Evolutionary conservation across 495 filamentous ascomycete genomes (phyloP).

Genomic region (Neurospora tetrasperma): DNA sequence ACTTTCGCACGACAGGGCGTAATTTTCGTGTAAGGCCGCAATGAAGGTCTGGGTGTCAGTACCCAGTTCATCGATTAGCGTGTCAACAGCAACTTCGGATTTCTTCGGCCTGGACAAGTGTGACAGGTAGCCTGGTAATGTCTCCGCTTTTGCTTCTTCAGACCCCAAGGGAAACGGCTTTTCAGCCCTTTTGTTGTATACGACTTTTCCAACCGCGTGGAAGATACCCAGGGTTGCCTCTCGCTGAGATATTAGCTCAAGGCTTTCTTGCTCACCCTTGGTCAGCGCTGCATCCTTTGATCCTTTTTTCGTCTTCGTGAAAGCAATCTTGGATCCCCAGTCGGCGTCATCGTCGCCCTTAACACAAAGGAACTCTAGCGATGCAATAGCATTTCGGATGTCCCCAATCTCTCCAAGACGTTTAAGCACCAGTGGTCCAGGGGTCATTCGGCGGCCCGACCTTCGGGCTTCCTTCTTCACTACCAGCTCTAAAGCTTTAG

Average conservation of each 20-base stretch:
- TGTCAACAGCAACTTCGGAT: conserved; percentile 62
- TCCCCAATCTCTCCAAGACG: conserved; percentile 75
- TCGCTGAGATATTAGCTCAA: conserved; percentile 68
- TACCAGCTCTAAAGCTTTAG: conserved; percentile 69
- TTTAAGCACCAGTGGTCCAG: conserved; percentile 61
- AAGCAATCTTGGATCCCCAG: conserved; percentile 57
- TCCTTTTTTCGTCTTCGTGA: conserved; percentile 50
- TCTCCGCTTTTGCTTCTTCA: conserved; percentile 30
- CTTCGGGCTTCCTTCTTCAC: conserved; percentile 69
- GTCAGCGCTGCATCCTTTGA: conserved; percentile 49
- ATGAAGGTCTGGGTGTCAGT: conserved; percentile 85
- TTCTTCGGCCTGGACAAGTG: conserved; percentile 51
- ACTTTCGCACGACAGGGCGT: conserved; percentile 67
- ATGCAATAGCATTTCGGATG: conserved; percentile 79
- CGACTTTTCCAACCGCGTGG: conserved; percentile 88
- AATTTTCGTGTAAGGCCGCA: conserved; percentile 92
- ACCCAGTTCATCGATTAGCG: conserved; percentile 76
- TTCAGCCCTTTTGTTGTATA: conserved; percentile 79
- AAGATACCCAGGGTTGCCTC: conserved; percentile 87
- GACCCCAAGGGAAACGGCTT: conserved; percentile 17
- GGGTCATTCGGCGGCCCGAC: conserved; percentile 55
- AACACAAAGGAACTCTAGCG: conserved; percentile 82
- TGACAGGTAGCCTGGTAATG: conserved; percentile 50
- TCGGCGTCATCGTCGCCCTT: conserved; percentile 54
- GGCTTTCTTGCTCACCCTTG: conserved; percentile 57